phyloP scores from a whole-genome alignment of 257 asterid genomes.

The Penstemon davidsonii region DNA sequence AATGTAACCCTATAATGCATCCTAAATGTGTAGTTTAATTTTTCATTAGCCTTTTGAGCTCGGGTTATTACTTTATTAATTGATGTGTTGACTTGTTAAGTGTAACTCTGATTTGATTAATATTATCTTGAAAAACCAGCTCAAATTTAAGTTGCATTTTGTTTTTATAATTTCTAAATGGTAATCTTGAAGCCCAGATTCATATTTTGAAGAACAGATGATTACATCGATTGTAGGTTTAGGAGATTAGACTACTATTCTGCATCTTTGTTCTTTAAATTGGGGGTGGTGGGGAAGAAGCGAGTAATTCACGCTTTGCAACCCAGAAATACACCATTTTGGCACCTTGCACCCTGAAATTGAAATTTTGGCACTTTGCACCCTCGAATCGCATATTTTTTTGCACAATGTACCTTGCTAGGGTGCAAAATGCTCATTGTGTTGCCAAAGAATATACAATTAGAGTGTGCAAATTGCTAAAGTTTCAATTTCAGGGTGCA shows the following conservation, averaged over 20 bases:
- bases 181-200: background rate
- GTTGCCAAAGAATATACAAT: too few relatives aligned
- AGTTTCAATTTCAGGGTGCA: too few relatives aligned
- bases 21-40: background rate
- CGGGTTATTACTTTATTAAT: background rate
- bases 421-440: too few relatives aligned
- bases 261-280: background rate
- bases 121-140: background rate
- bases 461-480: too few relatives aligned
- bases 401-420: too few relatives aligned
- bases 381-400: too few relatives aligned
- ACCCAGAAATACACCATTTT: background rate
- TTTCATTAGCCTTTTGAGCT: background rate
- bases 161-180: too few relatives aligned
- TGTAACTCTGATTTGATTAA: background rate
- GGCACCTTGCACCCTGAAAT: background rate
- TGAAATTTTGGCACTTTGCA: background rate
- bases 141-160: background rate
- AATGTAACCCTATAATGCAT: too few relatives aligned
- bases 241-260: background rate
- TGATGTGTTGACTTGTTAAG: background rate
- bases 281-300: too few relatives aligned
- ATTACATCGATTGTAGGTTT: background rate
- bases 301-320: background rate
- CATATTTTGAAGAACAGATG: background rate